A percentile compares a stretch with the other conserved stretches of the same genome.
Evolutionary conservation across 139 green algal species (phyloP).

Genomic region (Auxenochlorella protothecoides): DNA sequence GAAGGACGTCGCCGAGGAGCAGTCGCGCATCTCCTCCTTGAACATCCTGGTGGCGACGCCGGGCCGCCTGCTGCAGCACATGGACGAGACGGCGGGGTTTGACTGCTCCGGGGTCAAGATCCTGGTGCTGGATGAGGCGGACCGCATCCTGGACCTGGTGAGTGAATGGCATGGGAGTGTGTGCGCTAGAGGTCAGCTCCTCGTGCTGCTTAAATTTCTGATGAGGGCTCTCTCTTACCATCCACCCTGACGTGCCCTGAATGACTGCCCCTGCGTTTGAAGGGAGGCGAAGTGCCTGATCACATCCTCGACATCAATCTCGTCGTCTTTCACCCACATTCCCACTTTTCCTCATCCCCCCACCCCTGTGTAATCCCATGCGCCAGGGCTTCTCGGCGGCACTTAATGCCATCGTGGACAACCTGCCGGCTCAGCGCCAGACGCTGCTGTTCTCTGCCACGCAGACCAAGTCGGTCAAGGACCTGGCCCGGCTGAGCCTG

Average conservation of each 20-base stretch:
- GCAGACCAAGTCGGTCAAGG: slow-evolving; percentile 93
- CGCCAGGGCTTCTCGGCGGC: slow-evolving; percentile 70
- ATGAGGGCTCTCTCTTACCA: too few species aligned
- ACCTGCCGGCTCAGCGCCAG: slow-evolving; percentile 79
- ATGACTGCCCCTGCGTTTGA: too few species aligned
- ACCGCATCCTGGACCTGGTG: slow-evolving; percentile 90
- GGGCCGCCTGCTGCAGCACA: slow-evolving; percentile 94
- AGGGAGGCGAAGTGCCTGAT: too few species aligned
- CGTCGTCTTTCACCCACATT: too few species aligned
- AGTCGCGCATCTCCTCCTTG: slow-evolving; percentile 39
- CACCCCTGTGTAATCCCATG: neutral
- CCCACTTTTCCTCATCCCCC: neutral
- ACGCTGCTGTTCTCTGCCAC: slow-evolving; percentile 98
- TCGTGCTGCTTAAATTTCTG: too few species aligned
- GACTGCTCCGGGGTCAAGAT: slow-evolving; percentile 65
- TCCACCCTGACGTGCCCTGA: too few species aligned
- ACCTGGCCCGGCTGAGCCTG: slow-evolving; percentile 86
- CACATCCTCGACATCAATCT: too few species aligned
- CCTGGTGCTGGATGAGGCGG: slow-evolving; percentile 95
- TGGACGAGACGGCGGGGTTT: slow-evolving; percentile 97
- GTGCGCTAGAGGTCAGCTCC: too few species aligned
- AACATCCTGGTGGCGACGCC: slow-evolving; percentile 91
- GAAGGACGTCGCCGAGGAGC: slow-evolving; percentile 79
- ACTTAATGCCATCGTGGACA: slow-evolving; percentile 88
- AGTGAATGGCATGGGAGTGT: neutral